Base-by-base conservation (phyloP, 2,329 filamentous ascomycete genomes). In the Sporothrix schenckii region DNA sequence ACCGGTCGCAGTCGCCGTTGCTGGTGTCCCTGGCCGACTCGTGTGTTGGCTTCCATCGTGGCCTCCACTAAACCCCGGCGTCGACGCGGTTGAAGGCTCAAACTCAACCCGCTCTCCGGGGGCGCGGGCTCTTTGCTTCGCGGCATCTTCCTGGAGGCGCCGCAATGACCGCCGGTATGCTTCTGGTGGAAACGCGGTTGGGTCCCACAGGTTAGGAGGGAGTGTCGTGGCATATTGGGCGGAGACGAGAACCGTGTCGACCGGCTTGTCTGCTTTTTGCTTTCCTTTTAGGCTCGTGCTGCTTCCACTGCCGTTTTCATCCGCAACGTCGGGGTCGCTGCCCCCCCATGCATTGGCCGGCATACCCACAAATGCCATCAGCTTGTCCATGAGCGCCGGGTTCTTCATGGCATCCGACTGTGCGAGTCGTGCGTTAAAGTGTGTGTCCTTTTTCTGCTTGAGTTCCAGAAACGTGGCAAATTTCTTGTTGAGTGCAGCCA, bases 381-480 rank as follows among this genome's bases (percentile, higher is more conserved):
- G 82, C 80, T 92, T 93, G 73, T 91, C 88, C 79, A 88, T 86
- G 68, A 94, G 81, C 54, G 86, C 87, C 2, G 92, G 92, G 76
- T 94, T 94, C 67, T 87, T 86, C 71, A 94, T 81, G 9, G 90
- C 87, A 0, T 86, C 80, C 0, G 89, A 91, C 70, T 85, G 84
- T 49, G 90, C 87, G 10, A 95, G 82, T 72, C 91, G 89, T 75
- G 88, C 83, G 78, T 95, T 94, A 83, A 94, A 94, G 79, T 95
- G 92, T 19, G 89, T 84, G 4, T 89, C 89, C 73, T 90, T 87
- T 76, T 87, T 88, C 50, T 77, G 76, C 81, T 95, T 95, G n/a
- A 94, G 84, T 60, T 87, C 84, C 0, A 94, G 85, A 74, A 95
- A 94, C 71, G 88, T 87, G 73, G 88, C 85, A 75, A 94, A 90